Evolutionary conservation across 345 rosid species (phyloP).

Genomic region (Linum lewisii): DNA sequence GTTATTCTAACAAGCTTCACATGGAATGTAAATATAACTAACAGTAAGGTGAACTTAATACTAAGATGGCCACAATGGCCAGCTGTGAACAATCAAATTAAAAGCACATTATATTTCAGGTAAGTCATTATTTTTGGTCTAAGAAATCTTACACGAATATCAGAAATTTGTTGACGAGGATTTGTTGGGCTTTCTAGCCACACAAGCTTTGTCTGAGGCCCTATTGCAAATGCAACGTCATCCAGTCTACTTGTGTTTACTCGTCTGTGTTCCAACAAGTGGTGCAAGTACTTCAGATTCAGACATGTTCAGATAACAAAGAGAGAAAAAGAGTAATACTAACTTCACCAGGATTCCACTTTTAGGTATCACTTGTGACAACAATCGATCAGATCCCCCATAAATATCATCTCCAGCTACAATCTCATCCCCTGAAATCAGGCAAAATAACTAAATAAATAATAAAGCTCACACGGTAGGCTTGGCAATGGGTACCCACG

Average conservation of each 20-base stretch:
- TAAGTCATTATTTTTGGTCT: background rate
- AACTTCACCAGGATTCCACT: conserved; percentile 67
- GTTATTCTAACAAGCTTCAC: background rate
- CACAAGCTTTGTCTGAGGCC: conserved; percentile 75
- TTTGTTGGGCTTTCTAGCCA: conserved; percentile 94
- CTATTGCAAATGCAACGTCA: conserved; percentile 72
- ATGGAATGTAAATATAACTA: background rate
- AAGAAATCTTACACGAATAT: conserved; percentile 47
- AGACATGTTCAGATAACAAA: background rate
- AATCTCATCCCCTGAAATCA: conserved; percentile 53
- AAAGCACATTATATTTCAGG: background rate
- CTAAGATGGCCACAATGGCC: too few relatives aligned
- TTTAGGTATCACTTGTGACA: conserved; percentile 79
- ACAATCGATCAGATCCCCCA: conserved; percentile 87
- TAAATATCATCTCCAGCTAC: conserved; percentile 93
- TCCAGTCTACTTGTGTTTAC: conserved; percentile 58
- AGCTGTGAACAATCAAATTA: too few relatives aligned
- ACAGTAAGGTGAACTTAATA: too few relatives aligned
- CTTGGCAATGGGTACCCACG: too few relatives aligned
- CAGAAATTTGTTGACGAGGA: conserved; percentile 76
- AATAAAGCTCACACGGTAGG: conserved; percentile 47
- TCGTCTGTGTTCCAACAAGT: conserved; percentile 39
- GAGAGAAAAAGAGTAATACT: conserved; percentile 25
- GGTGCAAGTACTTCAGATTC: conserved; percentile 15
- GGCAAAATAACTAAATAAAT: background rate